Conservation (phyloP, 495 filamentous ascomycete genomes). For the Ascobolus immersus region DNA sequence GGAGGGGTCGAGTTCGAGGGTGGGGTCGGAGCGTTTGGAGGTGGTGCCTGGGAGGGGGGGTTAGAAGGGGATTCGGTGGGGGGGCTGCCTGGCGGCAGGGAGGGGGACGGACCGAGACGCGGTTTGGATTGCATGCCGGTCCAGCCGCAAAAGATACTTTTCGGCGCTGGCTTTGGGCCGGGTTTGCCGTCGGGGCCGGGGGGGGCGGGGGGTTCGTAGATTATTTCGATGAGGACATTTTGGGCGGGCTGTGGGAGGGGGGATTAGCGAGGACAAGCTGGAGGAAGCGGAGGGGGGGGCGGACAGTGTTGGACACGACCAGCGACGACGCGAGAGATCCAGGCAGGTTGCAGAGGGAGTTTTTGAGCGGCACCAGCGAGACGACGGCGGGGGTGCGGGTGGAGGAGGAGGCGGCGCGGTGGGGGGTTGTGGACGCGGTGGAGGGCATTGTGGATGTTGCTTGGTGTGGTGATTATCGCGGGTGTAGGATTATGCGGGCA, state of each 20-base stretch:
- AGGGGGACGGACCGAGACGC: constrained; percentile 18
- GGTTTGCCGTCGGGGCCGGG: constrained; percentile 13
- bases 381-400: constrained; percentile 20
- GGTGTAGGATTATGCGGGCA: no score
- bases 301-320: constrained; percentile 64
- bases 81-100: not conserved
- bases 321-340: constrained; percentile 58
- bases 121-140: constrained; percentile 87
- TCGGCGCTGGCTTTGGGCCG: constrained; percentile 19
- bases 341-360: constrained; percentile 82
- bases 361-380: constrained; percentile 60
- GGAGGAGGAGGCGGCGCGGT: constrained; percentile 3
- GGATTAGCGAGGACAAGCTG: not conserved
- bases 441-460: constrained; percentile 10
- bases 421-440: constrained; percentile 8
- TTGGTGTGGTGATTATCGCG: no score
- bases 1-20: constrained; percentile 72
- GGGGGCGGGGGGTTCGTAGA: constrained; percentile 27
- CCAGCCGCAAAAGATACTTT: constrained; percentile 37
- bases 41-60: no score
- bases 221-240: constrained; percentile 85
- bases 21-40: no score
- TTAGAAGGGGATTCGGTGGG: no score
- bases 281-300: constrained; percentile 11
- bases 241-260: constrained; percentile 40